Conservation (phyloP, 176 grass and related monocot species). For the Chrysopogon serrulatus region DNA sequence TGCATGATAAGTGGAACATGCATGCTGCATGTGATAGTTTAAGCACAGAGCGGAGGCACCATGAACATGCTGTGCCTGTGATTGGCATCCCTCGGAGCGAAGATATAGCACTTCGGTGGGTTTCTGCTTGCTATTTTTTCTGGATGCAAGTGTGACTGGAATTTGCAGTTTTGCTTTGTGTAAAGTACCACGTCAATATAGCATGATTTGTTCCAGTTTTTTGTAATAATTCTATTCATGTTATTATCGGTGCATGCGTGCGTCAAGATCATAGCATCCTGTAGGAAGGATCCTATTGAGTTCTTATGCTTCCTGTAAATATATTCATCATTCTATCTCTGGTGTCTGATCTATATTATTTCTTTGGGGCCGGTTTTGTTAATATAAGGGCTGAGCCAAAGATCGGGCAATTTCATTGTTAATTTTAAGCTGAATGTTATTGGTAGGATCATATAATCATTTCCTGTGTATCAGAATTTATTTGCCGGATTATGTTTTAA, state of each 20-base stretch:
- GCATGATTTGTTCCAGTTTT: slow-evolving; percentile 1
- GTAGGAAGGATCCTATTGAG: slow-evolving; percentile 16
- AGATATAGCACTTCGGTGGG: neutral
- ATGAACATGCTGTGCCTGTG: neutral
- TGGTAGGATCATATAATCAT: no score
- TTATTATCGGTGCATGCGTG: neutral
- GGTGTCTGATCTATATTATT: neutral
- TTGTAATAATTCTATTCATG: slow-evolving; percentile 34
- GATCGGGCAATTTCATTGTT: no score
- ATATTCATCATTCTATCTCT: slow-evolving; percentile 26
- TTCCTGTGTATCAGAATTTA: no score
- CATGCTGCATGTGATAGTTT: slow-evolving; percentile 1
- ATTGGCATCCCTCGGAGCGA: neutral
- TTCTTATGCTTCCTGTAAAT: slow-evolving; percentile 13
- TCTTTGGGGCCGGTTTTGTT: no score
- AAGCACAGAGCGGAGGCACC: neutral
- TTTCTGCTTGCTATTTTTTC: slow-evolving; percentile 49
- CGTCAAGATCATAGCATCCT: neutral
- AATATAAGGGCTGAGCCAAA: no score
- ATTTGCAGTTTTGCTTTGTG: slow-evolving; percentile 28
- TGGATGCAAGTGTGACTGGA: slow-evolving; percentile 33
- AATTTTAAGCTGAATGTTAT: no score
- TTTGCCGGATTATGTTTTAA: no score
- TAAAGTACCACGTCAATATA: slow-evolving; percentile 25
- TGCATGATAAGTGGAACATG: slow-evolving; percentile 15